Evolutionary conservation across 179 eudicot species (phyloP).

Genomic region (Patellifolia procumbens): DNA sequence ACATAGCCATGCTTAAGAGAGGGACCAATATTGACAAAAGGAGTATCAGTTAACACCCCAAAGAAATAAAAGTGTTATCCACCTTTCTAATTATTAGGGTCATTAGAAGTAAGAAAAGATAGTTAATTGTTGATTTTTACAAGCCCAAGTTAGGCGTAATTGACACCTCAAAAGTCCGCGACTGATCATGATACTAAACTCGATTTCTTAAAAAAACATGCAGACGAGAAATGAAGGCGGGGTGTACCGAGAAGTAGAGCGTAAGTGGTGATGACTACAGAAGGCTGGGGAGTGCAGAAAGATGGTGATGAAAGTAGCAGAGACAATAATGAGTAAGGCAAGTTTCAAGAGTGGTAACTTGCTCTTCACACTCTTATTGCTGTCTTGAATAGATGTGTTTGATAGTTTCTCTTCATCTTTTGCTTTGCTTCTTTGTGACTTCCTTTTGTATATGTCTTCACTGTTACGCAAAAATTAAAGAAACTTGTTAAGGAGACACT

Average conservation of each 20-base stretch:
- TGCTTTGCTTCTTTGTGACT: conserved; percentile 48
- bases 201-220: no score
- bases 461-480: conserved; percentile 36
- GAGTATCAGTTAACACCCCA: no score
- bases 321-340: conserved; percentile 40
- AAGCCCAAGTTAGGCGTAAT: no score
- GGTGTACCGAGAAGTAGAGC: conserved; percentile 44
- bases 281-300: conserved; percentile 42
- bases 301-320: conserved; percentile 37
- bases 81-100: no score
- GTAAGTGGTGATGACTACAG: conserved; percentile 30
- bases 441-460: conserved; percentile 70
- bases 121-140: no score
- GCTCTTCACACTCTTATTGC: conserved; percentile 34
- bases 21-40: no score
- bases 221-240: neutral
- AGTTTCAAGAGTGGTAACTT: conserved; percentile 53
- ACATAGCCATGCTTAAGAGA: no score
- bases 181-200: no score
- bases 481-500: neutral
- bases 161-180: no score
- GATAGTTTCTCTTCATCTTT: conserved; percentile 50
- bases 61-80: no score
- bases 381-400: conserved; percentile 41
- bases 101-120: no score